phyloP scores from a whole-genome alignment of 345 rosid genomes.

The Iberis pinnata region DNA sequence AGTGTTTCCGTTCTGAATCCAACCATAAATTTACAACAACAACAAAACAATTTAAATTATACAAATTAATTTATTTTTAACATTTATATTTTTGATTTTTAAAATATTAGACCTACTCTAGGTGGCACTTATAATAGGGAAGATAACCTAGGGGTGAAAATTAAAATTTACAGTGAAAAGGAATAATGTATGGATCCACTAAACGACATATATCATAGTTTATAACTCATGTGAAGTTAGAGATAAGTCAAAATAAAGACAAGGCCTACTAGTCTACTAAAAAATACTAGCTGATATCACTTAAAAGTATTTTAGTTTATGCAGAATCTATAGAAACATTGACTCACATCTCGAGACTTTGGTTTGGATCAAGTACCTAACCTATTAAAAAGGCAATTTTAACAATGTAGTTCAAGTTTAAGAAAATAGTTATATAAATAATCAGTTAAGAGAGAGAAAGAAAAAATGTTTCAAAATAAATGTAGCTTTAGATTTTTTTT shows the following conservation, averaged over 20 bases:
- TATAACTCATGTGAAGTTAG: conserved; percentile 15
- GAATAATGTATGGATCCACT: conserved; percentile 19
- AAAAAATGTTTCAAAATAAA: too few species aligned
- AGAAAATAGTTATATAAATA: too few species aligned
- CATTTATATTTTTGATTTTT: too few species aligned
- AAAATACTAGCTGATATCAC: neutral
- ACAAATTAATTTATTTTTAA: too few species aligned
- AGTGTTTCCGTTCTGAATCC: too few species aligned
- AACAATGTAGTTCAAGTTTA: neutral
- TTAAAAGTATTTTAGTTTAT: neutral
- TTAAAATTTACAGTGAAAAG: too few species aligned
- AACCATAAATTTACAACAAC: too few species aligned
- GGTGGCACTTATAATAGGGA: neutral
- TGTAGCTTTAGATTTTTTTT: too few species aligned
- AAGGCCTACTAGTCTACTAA: conserved; percentile 20
- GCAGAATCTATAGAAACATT: conserved; percentile 21
- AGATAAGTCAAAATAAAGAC: conserved; percentile 30
- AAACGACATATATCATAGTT: conserved; percentile 24
- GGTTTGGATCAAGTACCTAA: conserved; percentile 29
- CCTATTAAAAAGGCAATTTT: conserved; percentile 9
- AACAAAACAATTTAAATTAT: too few species aligned
- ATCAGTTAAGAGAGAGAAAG: too few species aligned
- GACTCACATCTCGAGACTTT: conserved; percentile 23
- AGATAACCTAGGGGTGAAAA: too few species aligned
- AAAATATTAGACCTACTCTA: too few species aligned